Percentiles rank a stretch among this genome's conserved stretches.
Conservation (phyloP, 768 basidiomycete species). For the Leccinum broughii region DNA sequence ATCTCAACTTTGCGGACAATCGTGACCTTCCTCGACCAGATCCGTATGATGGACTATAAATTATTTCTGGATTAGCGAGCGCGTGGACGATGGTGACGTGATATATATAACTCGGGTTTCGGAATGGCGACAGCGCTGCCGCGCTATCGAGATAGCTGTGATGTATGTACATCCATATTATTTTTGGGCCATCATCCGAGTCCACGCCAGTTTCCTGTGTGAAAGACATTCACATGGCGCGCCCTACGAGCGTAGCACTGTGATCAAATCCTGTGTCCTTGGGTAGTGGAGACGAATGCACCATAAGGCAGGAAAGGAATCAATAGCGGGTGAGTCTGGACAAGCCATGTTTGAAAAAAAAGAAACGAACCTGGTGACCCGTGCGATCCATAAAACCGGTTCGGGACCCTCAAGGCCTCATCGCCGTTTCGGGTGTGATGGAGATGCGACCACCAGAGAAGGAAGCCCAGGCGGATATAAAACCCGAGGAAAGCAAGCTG, state of each 20-base stretch:
- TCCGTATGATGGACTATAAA: constrained; percentile 31
- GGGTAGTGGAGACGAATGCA: background rate
- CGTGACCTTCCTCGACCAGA: constrained; percentile 32
- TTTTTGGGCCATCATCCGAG: constrained; percentile 1
- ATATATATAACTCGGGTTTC: background rate
- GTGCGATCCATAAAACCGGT: background rate
- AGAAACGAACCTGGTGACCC: background rate
- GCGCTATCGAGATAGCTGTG: background rate
- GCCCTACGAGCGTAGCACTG: background rate
- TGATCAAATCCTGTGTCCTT: constrained; percentile 7
- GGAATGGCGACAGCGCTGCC: background rate
- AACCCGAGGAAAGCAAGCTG: constrained; percentile 6
- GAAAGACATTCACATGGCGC: background rate
- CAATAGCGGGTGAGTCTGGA: background rate
- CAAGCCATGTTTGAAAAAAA: constrained; percentile 1
- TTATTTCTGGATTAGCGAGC: background rate
- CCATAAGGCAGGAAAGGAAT: background rate
- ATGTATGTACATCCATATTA: constrained; percentile 7
- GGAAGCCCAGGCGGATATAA: constrained; percentile 7
- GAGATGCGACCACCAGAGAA: background rate
- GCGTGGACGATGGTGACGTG: background rate
- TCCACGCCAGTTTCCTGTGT: background rate
- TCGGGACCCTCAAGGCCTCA: background rate
- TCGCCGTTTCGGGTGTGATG: background rate
- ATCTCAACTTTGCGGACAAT: constrained; percentile 24